Percentiles rank a stretch among this genome's conserved stretches.
These are phyloP conservation scores for Diplosphaera chodatii DNA, from an alignment of 139 green algal species.

Conservation along the genomic window DNA sequence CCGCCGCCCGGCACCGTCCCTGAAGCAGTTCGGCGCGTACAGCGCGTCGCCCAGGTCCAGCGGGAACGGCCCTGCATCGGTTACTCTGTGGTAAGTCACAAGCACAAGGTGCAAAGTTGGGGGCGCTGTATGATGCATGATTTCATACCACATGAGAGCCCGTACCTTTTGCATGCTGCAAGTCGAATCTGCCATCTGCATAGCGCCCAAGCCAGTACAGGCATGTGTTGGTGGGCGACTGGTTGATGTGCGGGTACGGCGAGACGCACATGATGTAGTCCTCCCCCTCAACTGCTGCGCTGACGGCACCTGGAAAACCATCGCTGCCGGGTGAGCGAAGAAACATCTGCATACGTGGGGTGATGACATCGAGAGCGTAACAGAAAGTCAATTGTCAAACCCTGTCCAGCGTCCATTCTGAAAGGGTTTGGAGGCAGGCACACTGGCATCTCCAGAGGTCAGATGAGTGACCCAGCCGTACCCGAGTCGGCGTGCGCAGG, in stretches of 20 bases:
- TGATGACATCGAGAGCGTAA: too few species aligned
- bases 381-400: too few species aligned
- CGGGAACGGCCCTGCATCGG: conserved; percentile 20
- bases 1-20: conserved; percentile 1
- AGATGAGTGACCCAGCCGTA: too few species aligned
- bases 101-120: too few species aligned
- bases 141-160: too few species aligned
- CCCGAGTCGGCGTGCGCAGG: background rate
- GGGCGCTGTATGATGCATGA: too few species aligned
- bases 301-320: background rate
- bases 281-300: background rate
- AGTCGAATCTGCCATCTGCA: conserved; percentile 7
- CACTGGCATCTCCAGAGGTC: too few species aligned
- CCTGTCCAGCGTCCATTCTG: too few species aligned
- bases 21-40: conserved; percentile 26
- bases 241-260: conserved; percentile 20
- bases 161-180: conserved; percentile 13
- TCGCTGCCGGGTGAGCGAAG: too few species aligned
- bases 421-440: too few species aligned
- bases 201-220: conserved; percentile 25
- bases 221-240: conserved; percentile 25
- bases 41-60: conserved; percentile 30
- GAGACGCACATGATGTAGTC: conserved; percentile 28
- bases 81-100: too few species aligned
- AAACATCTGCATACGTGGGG: too few species aligned